Evolutionary conservation across 2,329 filamentous ascomycete genomes (phyloP).

Genomic region (Xylaria sp.): DNA sequence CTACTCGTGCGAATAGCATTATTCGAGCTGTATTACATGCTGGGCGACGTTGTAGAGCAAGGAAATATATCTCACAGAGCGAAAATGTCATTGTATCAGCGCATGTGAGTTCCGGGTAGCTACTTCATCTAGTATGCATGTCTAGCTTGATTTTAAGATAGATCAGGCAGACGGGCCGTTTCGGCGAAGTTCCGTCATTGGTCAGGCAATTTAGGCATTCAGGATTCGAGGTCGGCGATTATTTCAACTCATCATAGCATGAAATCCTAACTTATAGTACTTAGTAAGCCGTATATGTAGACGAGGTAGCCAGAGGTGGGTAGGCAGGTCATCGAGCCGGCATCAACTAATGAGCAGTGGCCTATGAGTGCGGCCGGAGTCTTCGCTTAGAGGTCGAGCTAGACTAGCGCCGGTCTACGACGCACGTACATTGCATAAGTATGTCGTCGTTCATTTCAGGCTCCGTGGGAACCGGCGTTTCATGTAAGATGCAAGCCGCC

Average conservation of each 20-base stretch:
- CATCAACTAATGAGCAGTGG: neutral
- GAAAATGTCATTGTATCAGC: too few relatives aligned
- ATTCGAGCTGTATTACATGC: neutral
- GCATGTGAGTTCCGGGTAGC: too few relatives aligned
- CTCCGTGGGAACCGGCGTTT: slow-evolving; percentile 12
- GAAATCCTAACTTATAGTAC: neutral
- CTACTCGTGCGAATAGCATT: too few relatives aligned
- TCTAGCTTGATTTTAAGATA: neutral
- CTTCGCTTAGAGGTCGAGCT: neutral
- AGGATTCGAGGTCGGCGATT: slow-evolving; percentile 10
- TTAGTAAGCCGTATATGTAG: neutral
- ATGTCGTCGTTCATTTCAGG: neutral
- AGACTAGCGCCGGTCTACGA: neutral
- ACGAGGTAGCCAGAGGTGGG: neutral
- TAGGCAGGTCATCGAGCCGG: neutral
- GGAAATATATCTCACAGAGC: neutral
- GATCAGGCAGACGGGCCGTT: neutral
- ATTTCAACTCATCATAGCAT: neutral
- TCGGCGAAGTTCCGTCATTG: slow-evolving; percentile 6
- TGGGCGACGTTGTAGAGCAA: neutral
- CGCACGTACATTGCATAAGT: neutral
- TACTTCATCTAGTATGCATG: too few relatives aligned
- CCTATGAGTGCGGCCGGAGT: neutral
- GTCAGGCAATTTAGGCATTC: neutral
- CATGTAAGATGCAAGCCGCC: slow-evolving; percentile 15